Evolutionary conservation across 73 alveolate genomes (phyloP).

Genomic region (Stentor coeruleus): DNA sequence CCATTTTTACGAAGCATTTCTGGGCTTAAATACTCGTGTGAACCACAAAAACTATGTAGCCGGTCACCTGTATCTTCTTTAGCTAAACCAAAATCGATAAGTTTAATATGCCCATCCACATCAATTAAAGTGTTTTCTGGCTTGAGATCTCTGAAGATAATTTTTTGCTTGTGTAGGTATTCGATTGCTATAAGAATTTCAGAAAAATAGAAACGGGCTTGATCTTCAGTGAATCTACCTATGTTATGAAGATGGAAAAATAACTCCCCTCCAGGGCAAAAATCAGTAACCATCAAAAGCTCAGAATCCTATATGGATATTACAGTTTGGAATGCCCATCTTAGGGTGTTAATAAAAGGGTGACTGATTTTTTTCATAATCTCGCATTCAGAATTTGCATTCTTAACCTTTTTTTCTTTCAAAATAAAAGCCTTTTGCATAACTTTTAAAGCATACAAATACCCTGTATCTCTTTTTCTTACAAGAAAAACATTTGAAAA

Average conservation of each 20-base stretch:
- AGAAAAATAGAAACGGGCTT: slow-evolving; percentile 76
- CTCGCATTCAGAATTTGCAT: slow-evolving; percentile 61
- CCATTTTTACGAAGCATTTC: slow-evolving; percentile 81
- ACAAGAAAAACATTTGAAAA: slow-evolving; percentile 67
- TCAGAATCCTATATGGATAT: neutral
- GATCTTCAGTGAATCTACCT: slow-evolving; percentile 71
- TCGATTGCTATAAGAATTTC: slow-evolving; percentile 93
- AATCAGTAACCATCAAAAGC: slow-evolving; percentile 68
- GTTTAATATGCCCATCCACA: slow-evolving; percentile 88
- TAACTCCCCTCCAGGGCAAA: slow-evolving; percentile 96
- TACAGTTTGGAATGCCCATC: neutral
- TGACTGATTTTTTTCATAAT: slow-evolving; percentile 45
- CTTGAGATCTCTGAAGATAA: slow-evolving; percentile 90
- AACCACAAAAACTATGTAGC: slow-evolving; percentile 90
- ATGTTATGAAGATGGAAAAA: slow-evolving; percentile 77
- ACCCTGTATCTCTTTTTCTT: slow-evolving; percentile 50
- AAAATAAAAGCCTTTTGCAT: slow-evolving; percentile 56
- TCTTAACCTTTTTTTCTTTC: slow-evolving; percentile 47
- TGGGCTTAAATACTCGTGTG: slow-evolving; percentile 85
- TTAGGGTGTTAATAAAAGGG: neutral
- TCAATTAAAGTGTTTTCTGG: slow-evolving; percentile 94
- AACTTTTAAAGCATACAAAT: slow-evolving; percentile 68
- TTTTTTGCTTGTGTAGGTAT: slow-evolving; percentile 83
- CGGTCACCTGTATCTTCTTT: slow-evolving; percentile 71
- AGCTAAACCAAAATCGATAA: slow-evolving; percentile 95